Base-by-base conservation (phyloP, 225 moss, liverwort and hornwort species). In the Sphagnum contortum region DNA sequence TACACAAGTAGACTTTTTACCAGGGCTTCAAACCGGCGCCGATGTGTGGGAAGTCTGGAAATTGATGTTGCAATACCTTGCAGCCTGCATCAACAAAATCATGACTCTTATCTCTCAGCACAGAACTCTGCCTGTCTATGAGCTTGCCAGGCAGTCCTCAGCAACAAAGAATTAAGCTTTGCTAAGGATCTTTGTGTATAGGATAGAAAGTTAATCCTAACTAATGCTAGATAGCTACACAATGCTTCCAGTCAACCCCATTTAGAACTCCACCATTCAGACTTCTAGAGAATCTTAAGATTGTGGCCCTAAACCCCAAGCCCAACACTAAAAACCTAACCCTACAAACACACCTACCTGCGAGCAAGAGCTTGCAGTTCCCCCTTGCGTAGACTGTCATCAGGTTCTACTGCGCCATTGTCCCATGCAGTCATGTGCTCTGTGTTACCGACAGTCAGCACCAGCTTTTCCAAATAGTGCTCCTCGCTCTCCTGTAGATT, bases 31-130 rank as follows among this genome's bases (percentile, higher is more conserved):
- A 74, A 74, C 48, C 88, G 80, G 14, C 82, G 74, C 44, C 82
- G 74, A 66, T 83, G 87, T 12, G 90, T 93, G 57, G 90, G 93
- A 51, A 93, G 63, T 59, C 86, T 88, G 6, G 90, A 82, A 66
- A 79, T 81, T 8, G 84, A 79, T 45, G 74, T 79, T 2, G 90
- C 75, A 50, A 90, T 86, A 8, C 90, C 88, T 57, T 88, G 86
- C 76, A 90, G 75, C 70, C 86, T 93, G 72, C 76, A 64, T 58
- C 45, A 29, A 29, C 29, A 29, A 29, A 29, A 0, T 29, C 29
- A 29, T 29, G 29, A 29, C 29, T 29, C 29, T 29, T 29, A 29
- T 29, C 29, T 29, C 29, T 29, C 29, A 29, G 29, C 29, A 29
- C 29, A 29, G 29, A 29, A 29, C 29, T 29, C 29, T 29, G 29